Evolutionary conservation across 331 rosid genomes (phyloP), one percentile per base, ranked within the genome.

Genomic region (Quercus tomentella): DNA sequence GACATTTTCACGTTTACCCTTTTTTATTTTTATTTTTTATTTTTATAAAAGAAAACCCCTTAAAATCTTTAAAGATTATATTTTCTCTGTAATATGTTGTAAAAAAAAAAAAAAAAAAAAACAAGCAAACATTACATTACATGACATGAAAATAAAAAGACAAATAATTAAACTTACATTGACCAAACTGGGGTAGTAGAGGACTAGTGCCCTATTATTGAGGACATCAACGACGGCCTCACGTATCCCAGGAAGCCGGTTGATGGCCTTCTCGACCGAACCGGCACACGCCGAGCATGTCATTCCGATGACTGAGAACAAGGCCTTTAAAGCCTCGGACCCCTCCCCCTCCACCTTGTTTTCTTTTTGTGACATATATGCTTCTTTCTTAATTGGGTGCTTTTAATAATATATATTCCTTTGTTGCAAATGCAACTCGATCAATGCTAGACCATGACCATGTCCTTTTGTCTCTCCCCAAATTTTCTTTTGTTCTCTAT

Each of bases 141-240:
- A 14, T 49, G 55, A 12, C 1, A 14, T 49, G 55, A 49, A 45
- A 49, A 14, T 4, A 12, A 12, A 49, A 14, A 49, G 17, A 55
- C 7, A 11, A 37, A 37, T 56, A 56, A 56, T 61, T 18, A 7
- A 17, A 77, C 89, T 83, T 79, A 93, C 98, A 71, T 87, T 80
- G 69, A 89, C 87, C 73, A 81, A 89, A 62, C 65, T 33, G 0
- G 97, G 90, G 51, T 82, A 75, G 80, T 84, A 94, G 71, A 72
- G 54, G 78, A 94, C 90, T n/a, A 86, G 97, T 2, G 92, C 89
- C 28, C 90, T 89, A 65, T 84, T 89, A 72, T 93, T 91, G 60
- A 93, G 88, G 56, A 91, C 89, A 65, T 91, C 97, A 6, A 93
- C 89, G n/a, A 80, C 76, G 28, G 98, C 97, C 80, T 93, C 89